Base-by-base conservation (phyloP, 768 basidiomycete genomes). In the Vishniacozyma victoriae region DNA sequence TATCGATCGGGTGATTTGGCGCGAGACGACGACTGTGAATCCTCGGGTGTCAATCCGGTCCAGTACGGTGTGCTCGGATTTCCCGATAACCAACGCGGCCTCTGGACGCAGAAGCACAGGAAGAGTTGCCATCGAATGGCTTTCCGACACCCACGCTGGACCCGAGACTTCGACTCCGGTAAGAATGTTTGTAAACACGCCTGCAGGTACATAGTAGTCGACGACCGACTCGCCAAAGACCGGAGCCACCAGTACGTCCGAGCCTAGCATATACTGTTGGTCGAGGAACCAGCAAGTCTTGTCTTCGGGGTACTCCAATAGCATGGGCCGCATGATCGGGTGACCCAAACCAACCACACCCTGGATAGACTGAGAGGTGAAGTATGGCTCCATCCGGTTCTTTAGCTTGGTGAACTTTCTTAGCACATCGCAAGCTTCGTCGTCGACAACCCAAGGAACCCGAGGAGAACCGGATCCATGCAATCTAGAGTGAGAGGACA, bases 381-480 rank as follows among this genome's bases (percentile, higher is more conserved):
- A 67, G 65, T 86, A 85, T 0, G 84, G 85, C 83, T 85, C 85
- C 41, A 87, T 72, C 31, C 82, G 72, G 69, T 84, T 78, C 64
- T 84, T 86, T 7, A 76, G 75, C 46, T 81, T 77, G 38, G 85
- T 71, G 65, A 82, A 74, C 45, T 73, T 72, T 24, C 72, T 62
- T 25, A 76, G 63, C 15, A 75, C 64, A 23, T 49, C 42, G 35
- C 75, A 72, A 1, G 76, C 74, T 44, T 76, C 82, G 11, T 84
- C 83, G 55, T 82, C 84, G 48, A 80, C 73, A 33, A 63, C 76
- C 84, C 84, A 87, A 1, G 84, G 85, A 2, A 87, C 83, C 9
- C 85, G 80, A 62, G 85, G 85, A 11, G 84, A 84, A 16, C 77
- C 75, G 4, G 82, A 83, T 2, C 84, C 84, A 52, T 87, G 85